These are phyloP conservation scores for Xylaria sp. DNA, from an alignment of 2,329 filamentous ascomycete species.

Conservation along the genomic window DNA sequence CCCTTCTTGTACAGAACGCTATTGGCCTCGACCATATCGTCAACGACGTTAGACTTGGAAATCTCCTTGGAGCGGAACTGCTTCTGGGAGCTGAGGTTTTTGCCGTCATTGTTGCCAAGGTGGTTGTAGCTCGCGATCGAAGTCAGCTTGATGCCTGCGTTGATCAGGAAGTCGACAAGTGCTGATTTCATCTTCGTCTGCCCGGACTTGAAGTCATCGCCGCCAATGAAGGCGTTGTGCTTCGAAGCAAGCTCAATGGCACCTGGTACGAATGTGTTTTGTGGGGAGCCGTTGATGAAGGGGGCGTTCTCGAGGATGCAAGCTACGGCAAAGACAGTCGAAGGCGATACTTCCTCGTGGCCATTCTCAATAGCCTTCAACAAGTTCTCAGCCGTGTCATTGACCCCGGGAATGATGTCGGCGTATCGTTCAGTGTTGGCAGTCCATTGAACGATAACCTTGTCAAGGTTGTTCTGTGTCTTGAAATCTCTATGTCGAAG, in stretches of 20 bases:
- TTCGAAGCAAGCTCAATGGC: slow-evolving; percentile 88
- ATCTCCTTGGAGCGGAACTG: slow-evolving; percentile 99
- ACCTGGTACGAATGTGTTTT: slow-evolving; percentile 98
- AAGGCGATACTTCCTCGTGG: slow-evolving; percentile 92
- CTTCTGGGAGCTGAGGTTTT: slow-evolving; percentile 96
- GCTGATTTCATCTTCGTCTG: slow-evolving; percentile 99
- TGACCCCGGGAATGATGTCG: slow-evolving; percentile 86
- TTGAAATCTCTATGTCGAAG: slow-evolving; percentile 79
- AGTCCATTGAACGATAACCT: slow-evolving; percentile 97
- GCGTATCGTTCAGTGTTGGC: slow-evolving; percentile 98
- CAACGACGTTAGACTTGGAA: slow-evolving; percentile 98
- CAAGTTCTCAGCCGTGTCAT: slow-evolving; percentile 96
- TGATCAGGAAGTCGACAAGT: slow-evolving; percentile 98
- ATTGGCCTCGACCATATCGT: slow-evolving; percentile 99
- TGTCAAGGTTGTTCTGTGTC: slow-evolving; percentile 83
- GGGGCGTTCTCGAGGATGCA: slow-evolving; percentile 89
- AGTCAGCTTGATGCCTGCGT: slow-evolving; percentile 97
- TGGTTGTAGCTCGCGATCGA: slow-evolving; percentile 99
- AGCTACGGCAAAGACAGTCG: slow-evolving; percentile 94
- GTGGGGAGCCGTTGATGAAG: slow-evolving; percentile 99
- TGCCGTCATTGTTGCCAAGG: slow-evolving; percentile 98
- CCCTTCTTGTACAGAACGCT: slow-evolving; percentile 86
- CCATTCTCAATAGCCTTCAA: slow-evolving; percentile 86
- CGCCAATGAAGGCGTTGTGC: slow-evolving; percentile 90
- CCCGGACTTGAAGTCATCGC: slow-evolving; percentile 99